Percentiles rank a stretch among this genome's conserved stretches.
Evolutionary conservation across 2,329 filamentous ascomycete species (phyloP).

Genomic region (Aspergillus sp.): DNA sequence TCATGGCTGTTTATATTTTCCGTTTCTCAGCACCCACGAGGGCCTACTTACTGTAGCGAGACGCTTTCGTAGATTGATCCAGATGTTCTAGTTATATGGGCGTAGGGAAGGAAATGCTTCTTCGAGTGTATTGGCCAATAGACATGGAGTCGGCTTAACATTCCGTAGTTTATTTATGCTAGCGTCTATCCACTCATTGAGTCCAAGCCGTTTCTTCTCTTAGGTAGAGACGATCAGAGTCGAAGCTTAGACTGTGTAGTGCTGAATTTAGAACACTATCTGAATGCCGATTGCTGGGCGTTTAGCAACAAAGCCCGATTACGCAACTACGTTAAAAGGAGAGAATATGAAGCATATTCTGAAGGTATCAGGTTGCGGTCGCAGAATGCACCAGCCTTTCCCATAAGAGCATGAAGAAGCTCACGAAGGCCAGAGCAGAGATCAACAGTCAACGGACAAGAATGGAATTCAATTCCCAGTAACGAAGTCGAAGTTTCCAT

Average conservation of each 20-base stretch:
- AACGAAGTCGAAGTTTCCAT: slow-evolving; percentile 16
- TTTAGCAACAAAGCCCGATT: neutral
- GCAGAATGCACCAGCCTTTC: neutral
- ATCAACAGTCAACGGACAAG: neutral
- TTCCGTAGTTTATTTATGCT: too few relatives aligned
- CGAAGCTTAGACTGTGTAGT: neutral
- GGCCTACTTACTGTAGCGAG: too few relatives aligned
- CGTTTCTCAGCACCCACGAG: neutral
- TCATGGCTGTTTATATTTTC: neutral
- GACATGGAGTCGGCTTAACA: too few relatives aligned
- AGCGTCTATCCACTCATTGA: too few relatives aligned
- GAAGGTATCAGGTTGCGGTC: neutral
- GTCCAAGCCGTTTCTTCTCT: neutral
- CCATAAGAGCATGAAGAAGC: neutral
- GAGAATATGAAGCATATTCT: neutral
- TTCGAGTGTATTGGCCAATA: too few relatives aligned
- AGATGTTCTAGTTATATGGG: neutral
- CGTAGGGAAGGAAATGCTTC: neutral
- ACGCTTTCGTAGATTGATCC: too few relatives aligned
- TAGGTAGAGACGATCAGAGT: neutral
- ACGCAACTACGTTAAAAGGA: neutral
- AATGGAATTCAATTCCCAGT: slow-evolving; percentile 8
- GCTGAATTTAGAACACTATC: neutral
- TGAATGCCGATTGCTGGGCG: neutral
- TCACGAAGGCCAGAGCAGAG: neutral